Evolutionary conservation across 129 eudicot genomes (phyloP).

Genomic region (Flaveria sonorensis): DNA sequence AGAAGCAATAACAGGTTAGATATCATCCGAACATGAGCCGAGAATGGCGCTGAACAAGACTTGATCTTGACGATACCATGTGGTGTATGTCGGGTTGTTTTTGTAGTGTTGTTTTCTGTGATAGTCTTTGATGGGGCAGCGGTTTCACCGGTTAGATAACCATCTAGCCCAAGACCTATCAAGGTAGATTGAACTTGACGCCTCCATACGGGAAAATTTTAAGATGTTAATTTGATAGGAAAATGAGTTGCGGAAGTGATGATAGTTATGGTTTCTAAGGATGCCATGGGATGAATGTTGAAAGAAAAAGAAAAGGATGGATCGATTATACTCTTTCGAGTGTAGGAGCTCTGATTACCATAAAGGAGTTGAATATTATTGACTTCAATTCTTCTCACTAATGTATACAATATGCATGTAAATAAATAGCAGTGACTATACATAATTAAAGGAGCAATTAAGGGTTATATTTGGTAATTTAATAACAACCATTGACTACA

Average conservation of each 20-base stretch:
- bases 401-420: no score
- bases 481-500: no score
- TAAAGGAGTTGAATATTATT: no score
- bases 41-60: background rate
- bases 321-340: background rate
- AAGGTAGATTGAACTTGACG: background rate
- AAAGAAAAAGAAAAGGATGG: background rate
- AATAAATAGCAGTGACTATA: no score
- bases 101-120: background rate
- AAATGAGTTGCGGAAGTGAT: no score
- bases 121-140: background rate
- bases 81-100: background rate
- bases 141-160: background rate
- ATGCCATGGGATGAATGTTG: background rate
- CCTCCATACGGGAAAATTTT: background rate
- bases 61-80: background rate
- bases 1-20: background rate
- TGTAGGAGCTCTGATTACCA: background rate
- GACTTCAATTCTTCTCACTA: no score
- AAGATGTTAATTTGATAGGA: background rate
- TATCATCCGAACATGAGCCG: background rate
- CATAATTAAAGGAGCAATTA: no score
- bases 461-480: no score
- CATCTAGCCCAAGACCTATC: background rate
- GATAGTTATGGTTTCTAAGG: background rate